A percentile compares a stretch with the other conserved stretches of the same genome.
These are phyloP conservation scores for Voacanga thouarsii DNA, from an alignment of 257 asterid species.

Conservation along the genomic window DNA sequence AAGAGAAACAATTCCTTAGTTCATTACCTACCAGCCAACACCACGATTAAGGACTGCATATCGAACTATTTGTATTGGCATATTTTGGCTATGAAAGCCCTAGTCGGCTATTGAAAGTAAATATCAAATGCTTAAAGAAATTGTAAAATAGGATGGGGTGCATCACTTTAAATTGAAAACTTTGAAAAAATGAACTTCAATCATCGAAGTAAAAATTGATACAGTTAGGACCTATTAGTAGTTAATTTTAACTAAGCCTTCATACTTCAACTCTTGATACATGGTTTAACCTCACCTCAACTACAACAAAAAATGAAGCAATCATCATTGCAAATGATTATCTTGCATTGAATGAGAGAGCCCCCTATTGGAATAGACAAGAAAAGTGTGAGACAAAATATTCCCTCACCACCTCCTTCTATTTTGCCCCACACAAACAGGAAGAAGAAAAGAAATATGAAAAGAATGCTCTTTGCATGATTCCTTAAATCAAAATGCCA, in stretches of 20 bases:
- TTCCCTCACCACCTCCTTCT: no score
- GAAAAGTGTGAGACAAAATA: no score
- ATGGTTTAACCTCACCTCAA: constrained; percentile 54
- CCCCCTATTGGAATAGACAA: constrained; percentile 95
- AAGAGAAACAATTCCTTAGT: background rate
- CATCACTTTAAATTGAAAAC: background rate
- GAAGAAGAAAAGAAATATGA: no score
- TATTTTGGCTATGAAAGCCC: constrained; percentile 81
- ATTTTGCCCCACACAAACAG: no score
- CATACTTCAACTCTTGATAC: background rate
- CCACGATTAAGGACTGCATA: constrained; percentile 95
- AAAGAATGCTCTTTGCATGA: no score
- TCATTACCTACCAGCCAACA: constrained; percentile 88
- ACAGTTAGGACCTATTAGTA: background rate
- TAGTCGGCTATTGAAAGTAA: constrained; percentile 65
- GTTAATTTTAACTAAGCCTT: background rate
- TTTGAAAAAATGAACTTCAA: background rate
- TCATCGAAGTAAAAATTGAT: background rate
- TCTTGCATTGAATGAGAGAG: constrained; percentile 87
- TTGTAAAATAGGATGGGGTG: background rate
- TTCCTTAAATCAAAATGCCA: no score
- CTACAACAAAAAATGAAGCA: constrained; percentile 78
- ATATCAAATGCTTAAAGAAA: background rate
- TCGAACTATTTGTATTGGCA: constrained; percentile 83
- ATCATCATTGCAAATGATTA: constrained; percentile 98